A percentile compares a stretch with the other conserved stretches of the same genome.
These are phyloP conservation scores for Piper betle DNA, from an alignment of 164 flowering plant genomes.

Conservation along the genomic window DNA sequence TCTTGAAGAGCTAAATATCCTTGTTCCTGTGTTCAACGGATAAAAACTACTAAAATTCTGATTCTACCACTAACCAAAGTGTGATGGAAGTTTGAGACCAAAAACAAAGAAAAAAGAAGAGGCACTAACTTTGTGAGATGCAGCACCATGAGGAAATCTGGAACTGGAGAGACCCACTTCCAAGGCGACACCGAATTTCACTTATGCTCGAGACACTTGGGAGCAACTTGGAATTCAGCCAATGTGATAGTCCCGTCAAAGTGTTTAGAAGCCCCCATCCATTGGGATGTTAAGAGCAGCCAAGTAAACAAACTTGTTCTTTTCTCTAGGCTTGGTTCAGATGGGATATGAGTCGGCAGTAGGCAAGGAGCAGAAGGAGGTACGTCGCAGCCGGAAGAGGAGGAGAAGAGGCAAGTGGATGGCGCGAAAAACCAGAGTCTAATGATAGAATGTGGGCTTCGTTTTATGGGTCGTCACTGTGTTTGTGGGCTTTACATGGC, in stretches of 20 bases:
- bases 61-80: neutral
- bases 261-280: conserved; percentile 14
- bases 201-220: conserved; percentile 29
- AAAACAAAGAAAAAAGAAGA: neutral
- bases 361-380: too few species aligned
- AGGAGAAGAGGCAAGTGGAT: too few species aligned
- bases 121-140: conserved; percentile 11
- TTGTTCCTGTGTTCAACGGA: conserved; percentile 17
- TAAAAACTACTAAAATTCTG: too few species aligned
- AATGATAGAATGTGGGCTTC: conserved; percentile 19
- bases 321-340: too few species aligned
- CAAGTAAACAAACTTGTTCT: too few species aligned
- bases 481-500: too few species aligned
- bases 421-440: conserved; percentile 21
- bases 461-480: too few species aligned
- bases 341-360: too few species aligned
- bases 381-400: too few species aligned
- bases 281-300: too few species aligned
- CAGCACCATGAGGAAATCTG: conserved; percentile 19
- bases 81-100: neutral
- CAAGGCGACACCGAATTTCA: conserved; percentile 44
- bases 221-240: conserved; percentile 28
- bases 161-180: conserved; percentile 37
- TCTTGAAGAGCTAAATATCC: conserved; percentile 44
- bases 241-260: conserved; percentile 48